Evolutionary conservation across 345 rosid species (phyloP), one percentile per base, ranked within the genome.

Genomic region (Jatropha curcas): DNA sequence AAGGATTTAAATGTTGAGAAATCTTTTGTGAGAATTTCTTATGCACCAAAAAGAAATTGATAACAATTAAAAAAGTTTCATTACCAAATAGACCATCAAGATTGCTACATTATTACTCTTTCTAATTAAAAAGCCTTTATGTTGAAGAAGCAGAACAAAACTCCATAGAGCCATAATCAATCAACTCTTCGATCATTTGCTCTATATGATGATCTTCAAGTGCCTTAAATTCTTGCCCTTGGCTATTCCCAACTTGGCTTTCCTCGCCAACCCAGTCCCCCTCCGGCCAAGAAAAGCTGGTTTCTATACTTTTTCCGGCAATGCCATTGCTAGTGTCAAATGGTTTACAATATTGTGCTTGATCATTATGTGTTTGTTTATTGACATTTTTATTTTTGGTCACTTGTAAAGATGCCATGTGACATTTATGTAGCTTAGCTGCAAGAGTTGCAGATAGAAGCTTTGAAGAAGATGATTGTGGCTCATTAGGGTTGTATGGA

Each of bases 101-200:
- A 58, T 19, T 48, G 70, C 41, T 28, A 56, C 50, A 3, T 28
- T 6, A 1, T 66, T 57, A 5, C 19, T 6, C 24, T 4, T 37
- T 20, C 22, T 50, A 8, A 10, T 22, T 66, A 4, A 7, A 10
- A 17, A 7, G 33, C 5, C 27, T 25, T 51, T 68, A 68, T 31
- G 76, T 27, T 41, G 74, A 56, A 68, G 52, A 20, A 27, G 37
- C 71, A 57, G 77, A 70, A 43, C 75, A 79, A 45, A 79, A 61
- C 74, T 79, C 82, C 68, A 79, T 64, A 35, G 82, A 79, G 1
- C 79, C 82, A 65, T 56, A 70, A 60, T 79, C 78, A 48, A 79
- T 75, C 79, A 79, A 61, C 70, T 79, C 82, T 58, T 79, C 65
- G 20, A 79, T 79, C 82, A 79, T 79, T 65, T 79, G 82, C 60